A percentile compares a stretch with the other conserved stretches of the same genome.
These are phyloP conservation scores for Fusarium sp. DNA, from an alignment of 2,329 filamentous ascomycete genomes.

Conservation along the genomic window DNA sequence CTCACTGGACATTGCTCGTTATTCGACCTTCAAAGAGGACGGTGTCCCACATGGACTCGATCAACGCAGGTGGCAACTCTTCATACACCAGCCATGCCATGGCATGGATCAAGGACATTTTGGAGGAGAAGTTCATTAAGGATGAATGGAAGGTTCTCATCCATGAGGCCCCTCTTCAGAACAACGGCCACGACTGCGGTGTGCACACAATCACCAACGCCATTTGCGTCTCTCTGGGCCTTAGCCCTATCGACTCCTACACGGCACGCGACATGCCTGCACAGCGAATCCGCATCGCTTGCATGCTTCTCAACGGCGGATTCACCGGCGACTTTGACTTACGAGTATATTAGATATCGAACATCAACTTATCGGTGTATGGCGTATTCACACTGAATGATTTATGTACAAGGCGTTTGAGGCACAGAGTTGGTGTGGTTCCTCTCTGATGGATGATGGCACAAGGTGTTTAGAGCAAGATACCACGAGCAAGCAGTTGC, in stretches of 20 bases:
- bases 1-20: constrained; percentile 79
- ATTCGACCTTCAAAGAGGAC: constrained; percentile 69
- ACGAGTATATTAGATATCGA: constrained; percentile 48
- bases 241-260: constrained; percentile 64
- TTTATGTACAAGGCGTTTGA: constrained; percentile 37
- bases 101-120: constrained; percentile 67
- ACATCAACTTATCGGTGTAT: constrained; percentile 11
- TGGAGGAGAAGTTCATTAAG: constrained; percentile 63
- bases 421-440: constrained; percentile 17
- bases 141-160: constrained; percentile 69
- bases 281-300: constrained; percentile 71
- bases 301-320: constrained; percentile 73
- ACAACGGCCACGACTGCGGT: constrained; percentile 80
- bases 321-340: constrained; percentile 70
- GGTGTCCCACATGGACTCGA: constrained; percentile 77
- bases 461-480: constrained; percentile 39
- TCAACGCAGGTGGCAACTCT: constrained; percentile 58
- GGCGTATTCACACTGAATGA: constrained; percentile 18
- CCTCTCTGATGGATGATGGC: constrained; percentile 22
- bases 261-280: constrained; percentile 64
- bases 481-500: constrained; percentile 38
- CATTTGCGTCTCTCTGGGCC: constrained; percentile 67
- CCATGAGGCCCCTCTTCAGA: constrained; percentile 66
- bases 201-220: constrained; percentile 80
- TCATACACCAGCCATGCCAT: constrained; percentile 57